phyloP scores from a whole-genome alignment of 2,329 filamentous ascomycete species.

The Xylariaceae sp. region DNA sequence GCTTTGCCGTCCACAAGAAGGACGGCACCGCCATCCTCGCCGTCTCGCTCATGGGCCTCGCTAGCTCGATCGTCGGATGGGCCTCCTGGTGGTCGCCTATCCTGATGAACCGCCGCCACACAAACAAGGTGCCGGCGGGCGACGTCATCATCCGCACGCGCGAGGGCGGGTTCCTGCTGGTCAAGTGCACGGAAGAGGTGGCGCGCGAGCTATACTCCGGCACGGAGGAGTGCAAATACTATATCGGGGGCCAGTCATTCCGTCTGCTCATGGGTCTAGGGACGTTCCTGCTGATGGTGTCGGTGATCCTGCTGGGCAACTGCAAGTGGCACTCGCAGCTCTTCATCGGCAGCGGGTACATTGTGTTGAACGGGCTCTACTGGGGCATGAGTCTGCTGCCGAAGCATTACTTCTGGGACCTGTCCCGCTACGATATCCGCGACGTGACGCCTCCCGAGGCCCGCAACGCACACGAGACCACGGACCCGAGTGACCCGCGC shows the following conservation, averaged over 20 bases:
- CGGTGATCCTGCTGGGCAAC: constrained; percentile 56
- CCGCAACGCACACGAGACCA: constrained; percentile 31
- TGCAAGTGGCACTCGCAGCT: constrained; percentile 56
- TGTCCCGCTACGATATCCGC: constrained; percentile 44
- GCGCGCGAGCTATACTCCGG: constrained; percentile 58
- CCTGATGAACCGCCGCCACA: constrained; percentile 46
- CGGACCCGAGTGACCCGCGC: constrained; percentile 28
- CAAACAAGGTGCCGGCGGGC: constrained; percentile 45
- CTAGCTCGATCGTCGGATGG: constrained; percentile 49
- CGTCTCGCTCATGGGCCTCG: constrained; percentile 45
- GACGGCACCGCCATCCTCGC: constrained; percentile 50
- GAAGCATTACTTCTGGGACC: constrained; percentile 49
- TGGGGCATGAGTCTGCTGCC: constrained; percentile 51
- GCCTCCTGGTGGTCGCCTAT: constrained; percentile 54
- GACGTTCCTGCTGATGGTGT: constrained; percentile 56
- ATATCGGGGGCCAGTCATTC: constrained; percentile 42
- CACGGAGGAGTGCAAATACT: constrained; percentile 55
- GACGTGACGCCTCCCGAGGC: constrained; percentile 40
- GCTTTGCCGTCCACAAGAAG: constrained; percentile 36
- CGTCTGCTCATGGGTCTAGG: constrained; percentile 51
- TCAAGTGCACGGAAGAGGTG: constrained; percentile 54
- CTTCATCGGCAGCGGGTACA: constrained; percentile 52
- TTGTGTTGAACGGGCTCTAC: constrained; percentile 54
- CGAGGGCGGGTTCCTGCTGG: constrained; percentile 53
- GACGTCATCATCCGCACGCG: constrained; percentile 59